Evolutionary conservation across 345 rosid genomes (phyloP).

Genomic region (Viola odorata): DNA sequence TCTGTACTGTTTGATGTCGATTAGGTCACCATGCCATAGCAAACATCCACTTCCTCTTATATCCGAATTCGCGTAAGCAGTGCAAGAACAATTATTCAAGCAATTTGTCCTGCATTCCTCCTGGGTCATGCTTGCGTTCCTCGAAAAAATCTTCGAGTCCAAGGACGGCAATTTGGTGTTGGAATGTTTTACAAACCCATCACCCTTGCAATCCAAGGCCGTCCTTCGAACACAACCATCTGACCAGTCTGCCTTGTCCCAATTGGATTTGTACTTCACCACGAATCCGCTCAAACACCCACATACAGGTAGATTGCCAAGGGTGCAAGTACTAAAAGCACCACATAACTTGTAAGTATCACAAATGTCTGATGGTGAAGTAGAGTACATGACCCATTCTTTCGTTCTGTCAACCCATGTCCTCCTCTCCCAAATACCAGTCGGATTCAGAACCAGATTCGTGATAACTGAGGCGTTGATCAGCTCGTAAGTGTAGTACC

Average conservation of each 20-base stretch:
- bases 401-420: conserved; percentile 6
- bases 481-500: not conserved
- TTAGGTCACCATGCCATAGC: conserved; percentile 16
- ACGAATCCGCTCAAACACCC: conserved; percentile 14
- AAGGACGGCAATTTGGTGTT: conserved; percentile 18
- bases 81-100: conserved; percentile 22
- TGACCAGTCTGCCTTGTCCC: conserved; percentile 12
- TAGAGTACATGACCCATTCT: not conserved
- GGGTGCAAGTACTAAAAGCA: conserved; percentile 6
- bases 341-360: conserved; percentile 17
- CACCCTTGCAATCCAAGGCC: conserved; percentile 1
- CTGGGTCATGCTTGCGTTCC: conserved; percentile 5
- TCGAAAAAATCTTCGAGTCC: not conserved
- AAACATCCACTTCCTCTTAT: conserved; percentile 17
- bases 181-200: not conserved
- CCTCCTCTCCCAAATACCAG: not conserved
- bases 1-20: conserved; percentile 12
- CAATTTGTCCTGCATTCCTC: conserved; percentile 12
- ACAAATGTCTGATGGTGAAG: conserved; percentile 6
- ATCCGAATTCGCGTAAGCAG: conserved; percentile 8
- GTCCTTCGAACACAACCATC: conserved; percentile 14
- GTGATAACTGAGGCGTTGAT: not conserved
- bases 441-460: not conserved
- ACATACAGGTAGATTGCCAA: conserved; percentile 3
- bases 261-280: conserved; percentile 1